Evolutionary conservation across 352 stramenopile genomes (phyloP).

Genomic region (Phytopythium delawarense): DNA sequence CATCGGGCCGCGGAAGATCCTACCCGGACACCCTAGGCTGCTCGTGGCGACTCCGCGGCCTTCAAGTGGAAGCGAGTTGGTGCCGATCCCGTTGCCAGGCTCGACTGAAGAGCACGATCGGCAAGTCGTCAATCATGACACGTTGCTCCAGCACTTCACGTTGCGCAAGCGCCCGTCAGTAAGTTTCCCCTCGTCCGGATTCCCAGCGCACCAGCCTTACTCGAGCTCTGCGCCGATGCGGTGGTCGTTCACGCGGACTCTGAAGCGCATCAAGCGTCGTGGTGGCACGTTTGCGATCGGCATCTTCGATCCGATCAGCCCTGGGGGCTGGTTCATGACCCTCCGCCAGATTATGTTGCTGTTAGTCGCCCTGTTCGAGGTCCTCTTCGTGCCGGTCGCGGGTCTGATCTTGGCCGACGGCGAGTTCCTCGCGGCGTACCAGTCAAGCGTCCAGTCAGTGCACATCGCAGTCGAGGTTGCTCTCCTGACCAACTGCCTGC

Average conservation of each 20-base stretch:
- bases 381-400: neutral
- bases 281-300: neutral
- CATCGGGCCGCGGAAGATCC: neutral
- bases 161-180: conserved; percentile 1
- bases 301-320: neutral
- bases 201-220: neutral
- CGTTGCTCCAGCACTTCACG: neutral
- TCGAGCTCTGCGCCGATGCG: neutral
- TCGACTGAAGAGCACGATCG: neutral
- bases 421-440: neutral
- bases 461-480: neutral
- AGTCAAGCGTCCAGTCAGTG: neutral
- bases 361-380: neutral
- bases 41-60: neutral
- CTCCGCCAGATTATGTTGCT: neutral
- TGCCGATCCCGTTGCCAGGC: neutral
- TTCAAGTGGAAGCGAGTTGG: neutral
- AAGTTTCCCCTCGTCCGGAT: neutral
- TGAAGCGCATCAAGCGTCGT: neutral
- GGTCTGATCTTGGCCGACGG: conserved; percentile 1
- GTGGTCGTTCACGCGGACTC: neutral
- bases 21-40: neutral
- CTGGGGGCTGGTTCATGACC: neutral
- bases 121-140: neutral
- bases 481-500: neutral